Base-by-base conservation (phyloP, 2,329 filamentous ascomycete species). In the Alternaria tenuissima region DNA sequence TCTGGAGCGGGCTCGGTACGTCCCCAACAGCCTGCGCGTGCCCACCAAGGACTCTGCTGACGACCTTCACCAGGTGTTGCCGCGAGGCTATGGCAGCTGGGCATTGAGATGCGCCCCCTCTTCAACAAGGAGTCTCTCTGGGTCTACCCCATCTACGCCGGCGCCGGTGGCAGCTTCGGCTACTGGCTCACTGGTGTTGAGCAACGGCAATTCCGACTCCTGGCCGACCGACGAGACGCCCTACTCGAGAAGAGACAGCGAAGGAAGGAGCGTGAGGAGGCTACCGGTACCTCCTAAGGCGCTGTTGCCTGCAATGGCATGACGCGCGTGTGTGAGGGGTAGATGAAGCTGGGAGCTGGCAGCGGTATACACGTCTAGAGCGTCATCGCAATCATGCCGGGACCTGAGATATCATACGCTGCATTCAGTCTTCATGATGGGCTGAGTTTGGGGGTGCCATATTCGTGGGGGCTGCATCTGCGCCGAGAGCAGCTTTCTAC, bases 101-200 rank as follows among this genome's bases (percentile, higher is more conserved):
- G 94, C 76, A 95, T 99, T 79, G 93, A 99, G 84, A 97, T 96
- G 93, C 93, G 94, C 65, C 95, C 94, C 53, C 90, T 97, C 81
- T 92, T 98, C 86, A 89, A 91, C 82, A 88, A 86, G 76, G 86
- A 90, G 78, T 91, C 91, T 56, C 88, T 97, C 75, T 96, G 93
- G 91, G 93, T 89, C 52, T 99, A 97, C 84, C 95, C 95, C 56
- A 82, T 94, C 71, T 99, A 95, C 81, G 94, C 89, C 60, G 87
- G 87, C 70, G 88, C 93, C 65, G 94, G 94, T 72, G 94, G 90
- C 71, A 92, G 91, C 81, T 97, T 98, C 82, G 95, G 95, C 71
- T 97, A 97, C 86, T 99, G 94, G 93, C 84, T 99, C 71, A 89
- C 94, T 83, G 92, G 92, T 65, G 92, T 98, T 57, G 93, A 97